Evolutionary conservation across 2,329 filamentous ascomycete species (phyloP).

Genomic region (Aspergillus sp.): DNA sequence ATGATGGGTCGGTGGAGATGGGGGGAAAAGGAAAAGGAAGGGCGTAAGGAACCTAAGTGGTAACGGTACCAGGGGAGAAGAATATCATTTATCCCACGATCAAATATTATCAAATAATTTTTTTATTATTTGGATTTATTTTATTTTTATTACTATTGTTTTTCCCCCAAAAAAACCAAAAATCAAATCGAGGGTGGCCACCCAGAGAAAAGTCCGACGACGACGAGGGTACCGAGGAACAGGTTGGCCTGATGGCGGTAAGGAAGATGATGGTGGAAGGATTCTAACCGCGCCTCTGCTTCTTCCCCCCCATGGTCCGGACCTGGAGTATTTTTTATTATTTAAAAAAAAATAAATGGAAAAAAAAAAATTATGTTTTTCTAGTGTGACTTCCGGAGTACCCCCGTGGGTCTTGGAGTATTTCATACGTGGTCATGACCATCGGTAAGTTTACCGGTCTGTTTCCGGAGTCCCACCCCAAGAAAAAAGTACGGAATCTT

Average conservation of each 20-base stretch:
- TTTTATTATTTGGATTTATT: neutral
- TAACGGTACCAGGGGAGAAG: conserved; percentile 22
- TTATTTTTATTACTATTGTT: neutral
- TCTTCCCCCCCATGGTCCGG: conserved; percentile 13
- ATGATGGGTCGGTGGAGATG: conserved; percentile 22
- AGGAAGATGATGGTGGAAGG: conserved; percentile 12
- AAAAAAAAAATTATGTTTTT: conserved; percentile 5
- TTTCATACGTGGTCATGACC: conserved; percentile 20
- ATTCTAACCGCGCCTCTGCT: conserved; percentile 17
- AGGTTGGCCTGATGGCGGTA: conserved; percentile 25
- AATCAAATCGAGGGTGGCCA: conserved; percentile 20
- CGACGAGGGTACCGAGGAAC: conserved; percentile 21
- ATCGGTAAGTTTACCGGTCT: conserved; percentile 26
- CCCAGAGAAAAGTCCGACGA: conserved; percentile 17
- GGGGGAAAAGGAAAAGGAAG: conserved; percentile 12
- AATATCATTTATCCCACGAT: neutral
- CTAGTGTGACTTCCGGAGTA: conserved; percentile 24
- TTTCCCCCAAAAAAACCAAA: conserved; percentile 4
- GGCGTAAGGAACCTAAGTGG: conserved; percentile 15
- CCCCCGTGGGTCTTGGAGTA: conserved; percentile 22
- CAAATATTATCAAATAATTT: too few species aligned
- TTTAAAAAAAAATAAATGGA: conserved; percentile 1
- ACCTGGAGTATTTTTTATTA: conserved; percentile 6
- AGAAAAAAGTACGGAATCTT: conserved; percentile 22
- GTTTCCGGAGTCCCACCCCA: conserved; percentile 25